A percentile compares a stretch with the other conserved stretches of the same genome.
phyloP scores from a whole-genome alignment of 164 flowering plant genomes.

The Vitis rotundifolia region DNA sequence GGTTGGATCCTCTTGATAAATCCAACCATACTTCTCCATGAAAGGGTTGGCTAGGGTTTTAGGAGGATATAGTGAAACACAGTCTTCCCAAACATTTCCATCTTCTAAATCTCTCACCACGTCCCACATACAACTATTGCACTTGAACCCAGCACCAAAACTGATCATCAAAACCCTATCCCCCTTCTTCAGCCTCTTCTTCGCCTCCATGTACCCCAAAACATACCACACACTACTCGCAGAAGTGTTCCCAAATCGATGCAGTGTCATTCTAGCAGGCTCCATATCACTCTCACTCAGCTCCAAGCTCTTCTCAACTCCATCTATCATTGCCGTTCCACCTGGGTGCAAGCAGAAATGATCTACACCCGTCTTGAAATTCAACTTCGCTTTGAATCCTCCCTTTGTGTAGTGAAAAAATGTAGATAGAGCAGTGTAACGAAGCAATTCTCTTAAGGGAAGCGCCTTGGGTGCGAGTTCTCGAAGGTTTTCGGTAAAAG shows the following conservation, averaged over 20 bases:
- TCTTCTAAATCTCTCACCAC: constrained; percentile 59
- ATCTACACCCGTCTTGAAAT: constrained; percentile 50
- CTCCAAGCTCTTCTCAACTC: constrained; percentile 42
- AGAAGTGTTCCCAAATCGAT: constrained; percentile 72
- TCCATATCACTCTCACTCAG: constrained; percentile 51
- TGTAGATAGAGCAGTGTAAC: background rate
- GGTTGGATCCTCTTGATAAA: constrained; percentile 16
- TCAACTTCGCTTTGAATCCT: constrained; percentile 11
- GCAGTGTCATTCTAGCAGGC: constrained; percentile 71
- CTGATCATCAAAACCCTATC: constrained; percentile 58
- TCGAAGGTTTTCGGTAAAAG: constrained; percentile 42
- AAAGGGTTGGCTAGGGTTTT: constrained; percentile 46
- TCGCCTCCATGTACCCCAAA: constrained; percentile 75
- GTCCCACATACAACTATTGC: constrained; percentile 72
- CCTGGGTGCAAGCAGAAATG: constrained; percentile 67
- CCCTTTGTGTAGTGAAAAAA: too few species aligned
- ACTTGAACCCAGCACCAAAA: constrained; percentile 77
- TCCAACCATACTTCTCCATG: constrained; percentile 58
- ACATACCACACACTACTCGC: constrained; percentile 75
- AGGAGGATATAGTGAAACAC: constrained; percentile 51
- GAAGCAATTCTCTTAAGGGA: constrained; percentile 44
- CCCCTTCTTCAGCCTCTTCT: constrained; percentile 52
- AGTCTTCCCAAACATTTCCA: constrained; percentile 61
- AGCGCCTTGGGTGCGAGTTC: constrained; percentile 45
- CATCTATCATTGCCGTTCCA: constrained; percentile 56